Base-by-base conservation (phyloP, 768 basidiomycete species). In the Gyrodon lividus region DNA sequence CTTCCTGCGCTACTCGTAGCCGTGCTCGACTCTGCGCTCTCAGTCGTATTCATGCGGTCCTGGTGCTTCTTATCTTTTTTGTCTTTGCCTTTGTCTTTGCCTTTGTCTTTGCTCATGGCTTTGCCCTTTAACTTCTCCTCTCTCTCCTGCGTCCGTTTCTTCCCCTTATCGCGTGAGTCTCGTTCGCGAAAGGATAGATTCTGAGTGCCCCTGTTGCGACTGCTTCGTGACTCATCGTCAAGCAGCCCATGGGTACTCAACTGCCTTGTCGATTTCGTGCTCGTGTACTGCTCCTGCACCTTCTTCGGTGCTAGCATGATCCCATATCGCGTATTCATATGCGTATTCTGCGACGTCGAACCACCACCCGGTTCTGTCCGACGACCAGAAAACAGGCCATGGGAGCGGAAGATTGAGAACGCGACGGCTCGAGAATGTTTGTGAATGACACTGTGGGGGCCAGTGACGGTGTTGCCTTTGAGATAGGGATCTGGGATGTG, bases 231-330 rank as follows among this genome's bases (percentile, higher is more conserved):
- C 28, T 66, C 64, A 20, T 82, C 82, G 38, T 80, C 79, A 38
- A 89, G 72, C 22, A 88, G 66, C 9, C 86, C 86, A 59, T 89
- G 83, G 0, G 83, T 80, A 54, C 79, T 79, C 31, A 89, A 74
- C 61, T 81, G 83, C 43, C 80, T 75, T 6, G 86, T 88, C 17
- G 87, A 86, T 30, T 77, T 83, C 16, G 88, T 90, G 59, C 81
- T 89, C 16, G 87, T 89, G 59, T 80, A 91, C 14, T 85, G 82
- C 60, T 83, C 81, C 58, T 92, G 89, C n/a, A 91, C 88, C 55
- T 77, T 79, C 60, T 81, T 80, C 28, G 86, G 81, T 16, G 86
- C 88, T 12, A 92, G 70, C 56, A 92, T 69, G 48, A 91, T 84
- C 13, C 69, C 69, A 14, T 45, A 46, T 10, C 68, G 69, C 46